Conservation (phyloP, 768 basidiomycete species). For the Rhodotorula paludigena region DNA sequence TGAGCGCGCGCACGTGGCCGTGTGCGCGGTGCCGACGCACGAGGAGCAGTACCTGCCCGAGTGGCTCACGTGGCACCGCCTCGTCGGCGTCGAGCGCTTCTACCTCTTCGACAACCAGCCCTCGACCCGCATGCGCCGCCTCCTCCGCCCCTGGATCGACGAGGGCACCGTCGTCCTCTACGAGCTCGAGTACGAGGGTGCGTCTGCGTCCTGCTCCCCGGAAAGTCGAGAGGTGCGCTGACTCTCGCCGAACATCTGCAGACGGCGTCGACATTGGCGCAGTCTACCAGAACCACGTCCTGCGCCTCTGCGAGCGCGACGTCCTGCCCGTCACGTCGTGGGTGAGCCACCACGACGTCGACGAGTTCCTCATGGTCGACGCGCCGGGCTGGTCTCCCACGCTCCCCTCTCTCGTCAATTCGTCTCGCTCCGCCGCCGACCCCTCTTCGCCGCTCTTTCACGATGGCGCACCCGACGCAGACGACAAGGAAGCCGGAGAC, state of each 20-base stretch:
- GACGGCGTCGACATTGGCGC: constrained; percentile 14
- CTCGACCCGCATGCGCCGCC: constrained; percentile 11
- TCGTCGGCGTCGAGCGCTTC: constrained; percentile 34
- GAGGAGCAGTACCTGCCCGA: constrained; percentile 34
- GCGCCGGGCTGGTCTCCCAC: constrained; percentile 25
- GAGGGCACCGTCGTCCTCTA: constrained; percentile 32
- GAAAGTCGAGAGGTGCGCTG: no score
- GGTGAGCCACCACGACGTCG: constrained; percentile 36
- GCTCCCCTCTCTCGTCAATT: background rate
- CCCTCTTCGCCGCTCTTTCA: no score
- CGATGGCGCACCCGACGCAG: background rate
- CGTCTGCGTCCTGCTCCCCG: background rate
- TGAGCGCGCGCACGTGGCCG: constrained; percentile 15
- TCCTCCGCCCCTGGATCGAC: constrained; percentile 31
- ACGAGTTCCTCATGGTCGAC: constrained; percentile 37
- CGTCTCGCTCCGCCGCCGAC: no score
- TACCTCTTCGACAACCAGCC: constrained; percentile 31
- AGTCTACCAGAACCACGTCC: constrained; percentile 27
- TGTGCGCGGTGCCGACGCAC: constrained; percentile 35
- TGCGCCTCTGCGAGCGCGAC: constrained; percentile 27
- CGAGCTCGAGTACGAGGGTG: constrained; percentile 29
- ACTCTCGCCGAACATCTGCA: background rate
- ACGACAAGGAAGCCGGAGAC: no score
- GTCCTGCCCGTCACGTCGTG: constrained; percentile 15
- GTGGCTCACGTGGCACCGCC: constrained; percentile 35